Percentiles rank a stretch among this genome's conserved stretches.
phyloP scores from a whole-genome alignment of 345 rosid species.

The Toxicodendron radicans region DNA sequence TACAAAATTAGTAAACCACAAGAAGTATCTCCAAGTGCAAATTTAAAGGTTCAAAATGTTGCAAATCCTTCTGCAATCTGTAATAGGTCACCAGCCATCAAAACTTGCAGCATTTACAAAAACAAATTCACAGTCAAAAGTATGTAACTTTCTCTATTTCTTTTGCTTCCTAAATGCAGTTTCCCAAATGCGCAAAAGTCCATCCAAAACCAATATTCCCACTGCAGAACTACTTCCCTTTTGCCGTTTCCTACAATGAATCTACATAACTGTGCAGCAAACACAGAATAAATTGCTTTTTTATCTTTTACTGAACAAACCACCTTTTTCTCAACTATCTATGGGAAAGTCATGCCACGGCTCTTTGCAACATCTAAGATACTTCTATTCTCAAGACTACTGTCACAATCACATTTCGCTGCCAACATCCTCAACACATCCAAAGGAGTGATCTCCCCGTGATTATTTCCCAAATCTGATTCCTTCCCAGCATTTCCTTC shows the following conservation, averaged over 20 bases:
- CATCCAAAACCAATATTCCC: not conserved
- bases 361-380: slow-evolving; percentile 30
- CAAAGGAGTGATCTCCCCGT: too few species aligned
- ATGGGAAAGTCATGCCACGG: slow-evolving; percentile 24
- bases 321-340: not conserved
- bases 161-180: not conserved
- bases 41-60: not conserved
- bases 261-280: not conserved
- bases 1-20: not conserved
- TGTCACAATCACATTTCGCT: too few species aligned
- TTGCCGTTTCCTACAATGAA: not conserved
- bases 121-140: not conserved
- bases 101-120: not conserved
- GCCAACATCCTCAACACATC: too few species aligned
- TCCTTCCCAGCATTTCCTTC: too few species aligned
- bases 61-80: too few species aligned
- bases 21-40: not conserved
- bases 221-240: not conserved
- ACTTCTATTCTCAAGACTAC: too few species aligned
- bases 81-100: not conserved
- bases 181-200: not conserved
- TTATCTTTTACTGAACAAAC: not conserved
- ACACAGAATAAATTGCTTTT: not conserved
- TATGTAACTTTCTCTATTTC: not conserved
- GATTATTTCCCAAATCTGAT: too few species aligned